Base-by-base conservation (phyloP, 352 stramenopile species). In the Globisporangium nodosum region DNA sequence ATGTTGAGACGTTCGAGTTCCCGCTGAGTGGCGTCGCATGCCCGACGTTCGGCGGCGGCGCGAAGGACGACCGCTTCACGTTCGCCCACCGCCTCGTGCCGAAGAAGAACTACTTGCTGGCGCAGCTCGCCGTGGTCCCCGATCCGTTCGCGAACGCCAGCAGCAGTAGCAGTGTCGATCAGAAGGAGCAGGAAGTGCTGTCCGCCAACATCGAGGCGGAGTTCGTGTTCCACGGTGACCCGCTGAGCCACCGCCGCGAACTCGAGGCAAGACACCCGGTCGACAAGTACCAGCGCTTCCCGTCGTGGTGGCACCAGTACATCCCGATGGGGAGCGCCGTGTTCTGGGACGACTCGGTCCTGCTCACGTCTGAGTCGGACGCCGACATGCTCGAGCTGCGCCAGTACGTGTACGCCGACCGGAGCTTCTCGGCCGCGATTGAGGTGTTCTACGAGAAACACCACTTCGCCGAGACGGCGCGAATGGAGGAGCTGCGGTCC, bases 391-490 rank as follows among this genome's bases (percentile, higher is more conserved):
- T 62, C 0, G 60, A 66, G 20, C 54, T 91, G 5, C 52, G 55
- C 5, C 52, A 56, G 16, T 90, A 80, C 57, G 50, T 90, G 3
- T 66, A 80, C 49, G 50, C 68, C 31, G 76, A 86, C 21, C 68
- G 70, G 1, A 60, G 70, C 3, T 73, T 90, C 16, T 61, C 54
- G 2, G 73, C 74, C 5, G 73, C 74, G 49, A 58, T 89, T 16
- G 82, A 88, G 47, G 69, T 85, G 0, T 78, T 88, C 9, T 92
- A 90, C 49, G 81, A 88, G 27, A 87, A 90, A 55, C 80, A 90
- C 57, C 70, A 86, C 47, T 90, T 90, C 54, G 77, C 81, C 6
- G 83, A 92, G 57, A 85, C 78, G 0, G 76, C 75, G n/a, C 76
- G 83, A 13, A 80, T 90, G 70, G 79, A 78, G 30, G 79, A 90